These are phyloP conservation scores for Bipolaris oryzae DNA, from an alignment of 2,329 filamentous ascomycete species.

Conservation along the genomic window DNA sequence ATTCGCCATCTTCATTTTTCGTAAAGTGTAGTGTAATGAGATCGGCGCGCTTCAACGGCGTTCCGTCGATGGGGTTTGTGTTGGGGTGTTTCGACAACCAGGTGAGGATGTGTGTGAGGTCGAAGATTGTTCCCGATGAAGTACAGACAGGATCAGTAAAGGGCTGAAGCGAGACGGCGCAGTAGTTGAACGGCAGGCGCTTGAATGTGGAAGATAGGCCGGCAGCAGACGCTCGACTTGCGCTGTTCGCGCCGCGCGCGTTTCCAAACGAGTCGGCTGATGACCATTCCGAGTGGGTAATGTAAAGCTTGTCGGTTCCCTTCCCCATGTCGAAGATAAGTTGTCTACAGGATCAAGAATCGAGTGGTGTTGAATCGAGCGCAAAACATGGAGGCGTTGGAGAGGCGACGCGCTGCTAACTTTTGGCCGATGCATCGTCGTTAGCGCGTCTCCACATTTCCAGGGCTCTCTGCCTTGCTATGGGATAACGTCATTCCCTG, in stretches of 20 bases:
- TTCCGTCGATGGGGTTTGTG: slow-evolving; percentile 87
- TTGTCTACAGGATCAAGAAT: neutral
- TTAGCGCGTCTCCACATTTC: slow-evolving; percentile 7
- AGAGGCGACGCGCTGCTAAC: slow-evolving; percentile 13
- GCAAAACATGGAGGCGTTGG: slow-evolving; percentile 10
- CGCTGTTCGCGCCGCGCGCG: slow-evolving; percentile 71
- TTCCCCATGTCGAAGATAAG: slow-evolving; percentile 42
- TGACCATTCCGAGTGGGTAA: slow-evolving; percentile 98
- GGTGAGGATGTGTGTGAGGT: slow-evolving; percentile 88
- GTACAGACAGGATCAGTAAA: slow-evolving; percentile 96
- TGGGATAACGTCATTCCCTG: neutral
- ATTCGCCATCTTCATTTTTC: slow-evolving; percentile 88
- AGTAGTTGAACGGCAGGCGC: slow-evolving; percentile 96
- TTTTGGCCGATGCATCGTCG: neutral
- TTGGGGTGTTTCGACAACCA: slow-evolving; percentile 95
- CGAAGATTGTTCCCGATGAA: slow-evolving; percentile 83
- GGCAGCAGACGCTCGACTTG: slow-evolving; percentile 58
- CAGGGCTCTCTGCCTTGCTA: neutral
- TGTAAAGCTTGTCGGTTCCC: slow-evolving; percentile 58
- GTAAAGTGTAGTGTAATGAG: slow-evolving; percentile 90
- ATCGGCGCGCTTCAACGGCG: slow-evolving; percentile 77
- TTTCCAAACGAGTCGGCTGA: slow-evolving; percentile 88
- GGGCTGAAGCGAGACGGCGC: slow-evolving; percentile 91
- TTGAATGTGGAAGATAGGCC: slow-evolving; percentile 71
- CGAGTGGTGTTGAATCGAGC: neutral